A percentile compares a stretch with the other conserved stretches of the same genome.
Evolutionary conservation across 129 eudicot genomes (phyloP).

Genomic region (Saussurea involucrata): DNA sequence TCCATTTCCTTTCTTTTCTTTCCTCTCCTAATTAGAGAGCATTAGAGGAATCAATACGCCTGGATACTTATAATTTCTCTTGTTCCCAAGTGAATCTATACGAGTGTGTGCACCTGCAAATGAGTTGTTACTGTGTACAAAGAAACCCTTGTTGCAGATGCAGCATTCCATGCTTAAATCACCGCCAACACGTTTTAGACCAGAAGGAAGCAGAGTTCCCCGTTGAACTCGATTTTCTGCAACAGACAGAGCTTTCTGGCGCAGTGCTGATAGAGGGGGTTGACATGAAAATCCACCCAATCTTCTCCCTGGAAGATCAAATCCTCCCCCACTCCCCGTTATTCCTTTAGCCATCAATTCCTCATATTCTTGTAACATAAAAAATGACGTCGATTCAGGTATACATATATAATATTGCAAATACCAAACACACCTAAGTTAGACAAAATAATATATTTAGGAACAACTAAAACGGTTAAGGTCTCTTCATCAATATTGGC

Average conservation of each 20-base stretch:
- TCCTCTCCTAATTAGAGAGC: no score
- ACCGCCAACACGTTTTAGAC: constrained; percentile 85
- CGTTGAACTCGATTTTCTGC: constrained; percentile 59
- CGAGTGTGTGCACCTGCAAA: no score
- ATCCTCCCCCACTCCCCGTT: constrained; percentile 75
- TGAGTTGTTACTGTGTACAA: no score
- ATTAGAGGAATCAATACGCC: no score
- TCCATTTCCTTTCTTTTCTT: no score
- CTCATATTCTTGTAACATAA: constrained; percentile 66
- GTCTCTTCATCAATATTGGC: neutral
- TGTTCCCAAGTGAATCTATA: no score
- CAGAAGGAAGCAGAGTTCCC: constrained; percentile 53
- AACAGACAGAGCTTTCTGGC: constrained; percentile 68
- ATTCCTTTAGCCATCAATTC: constrained; percentile 78
- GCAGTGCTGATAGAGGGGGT: constrained; percentile 70
- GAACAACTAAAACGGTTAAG: neutral
- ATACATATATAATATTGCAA: neutral
- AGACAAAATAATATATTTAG: neutral
- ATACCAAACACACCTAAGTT: neutral
- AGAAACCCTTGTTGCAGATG: no score
- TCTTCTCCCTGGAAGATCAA: constrained; percentile 78
- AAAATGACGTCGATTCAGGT: neutral
- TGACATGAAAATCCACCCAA: constrained; percentile 78
- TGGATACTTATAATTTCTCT: no score
- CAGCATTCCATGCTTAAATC: no score